Evolutionary conservation across 83 land plant species (phyloP).

Genomic region (Thuja plicata): DNA sequence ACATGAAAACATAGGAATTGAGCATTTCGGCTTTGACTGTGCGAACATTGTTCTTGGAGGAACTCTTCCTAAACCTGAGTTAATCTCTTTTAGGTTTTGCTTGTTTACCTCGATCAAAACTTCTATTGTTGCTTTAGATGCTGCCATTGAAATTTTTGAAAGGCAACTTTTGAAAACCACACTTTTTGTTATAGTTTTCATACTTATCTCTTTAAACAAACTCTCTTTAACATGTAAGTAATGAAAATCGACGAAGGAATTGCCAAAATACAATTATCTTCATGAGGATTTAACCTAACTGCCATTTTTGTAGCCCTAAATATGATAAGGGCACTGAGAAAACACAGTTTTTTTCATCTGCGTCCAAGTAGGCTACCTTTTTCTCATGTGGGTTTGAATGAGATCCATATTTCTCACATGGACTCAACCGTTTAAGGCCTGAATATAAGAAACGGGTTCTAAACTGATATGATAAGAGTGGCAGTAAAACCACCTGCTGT

Average conservation of each 20-base stretch:
- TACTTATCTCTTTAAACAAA: neutral
- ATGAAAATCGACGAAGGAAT: neutral
- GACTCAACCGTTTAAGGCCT: neutral
- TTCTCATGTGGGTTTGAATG: neutral
- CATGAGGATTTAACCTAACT: neutral
- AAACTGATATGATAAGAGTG: neutral
- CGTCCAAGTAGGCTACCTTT: neutral
- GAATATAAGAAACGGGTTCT: neutral
- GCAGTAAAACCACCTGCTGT: neutral
- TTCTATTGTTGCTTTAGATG: neutral
- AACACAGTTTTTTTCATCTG: neutral
- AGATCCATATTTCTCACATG: neutral
- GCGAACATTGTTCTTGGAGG: neutral
- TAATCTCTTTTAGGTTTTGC: neutral
- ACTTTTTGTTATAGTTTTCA: neutral
- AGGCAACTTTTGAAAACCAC: neutral
- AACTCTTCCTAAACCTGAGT: neutral
- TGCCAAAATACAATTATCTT: neutral
- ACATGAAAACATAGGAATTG: neutral
- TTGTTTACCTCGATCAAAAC: no score
- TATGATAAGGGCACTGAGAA: neutral
- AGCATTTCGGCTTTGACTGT: neutral
- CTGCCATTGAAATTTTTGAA: neutral
- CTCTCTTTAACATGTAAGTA: neutral
- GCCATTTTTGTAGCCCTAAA: neutral